Percentiles rank a stretch among this genome's conserved stretches.
phyloP scores from a whole-genome alignment of 805 yeast species.

The Ogataea ganodermae region DNA sequence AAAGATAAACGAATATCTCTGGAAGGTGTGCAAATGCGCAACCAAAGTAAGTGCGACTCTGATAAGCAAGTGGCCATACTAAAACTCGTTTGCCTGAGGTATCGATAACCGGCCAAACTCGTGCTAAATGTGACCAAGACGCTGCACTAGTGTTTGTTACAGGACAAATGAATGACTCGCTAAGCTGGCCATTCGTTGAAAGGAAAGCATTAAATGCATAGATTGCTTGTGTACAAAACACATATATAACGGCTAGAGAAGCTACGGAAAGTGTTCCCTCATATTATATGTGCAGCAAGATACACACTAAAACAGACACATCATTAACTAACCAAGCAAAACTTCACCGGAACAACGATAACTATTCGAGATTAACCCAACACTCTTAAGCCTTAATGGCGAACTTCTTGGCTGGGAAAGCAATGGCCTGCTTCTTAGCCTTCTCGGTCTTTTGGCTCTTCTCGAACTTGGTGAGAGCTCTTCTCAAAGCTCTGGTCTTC shows the following conservation, averaged over 20 bases:
- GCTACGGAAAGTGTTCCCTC: constrained; percentile 3
- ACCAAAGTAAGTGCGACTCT: no score
- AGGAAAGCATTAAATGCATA: constrained; percentile 12
- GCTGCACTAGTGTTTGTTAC: no score
- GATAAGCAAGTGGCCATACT: no score
- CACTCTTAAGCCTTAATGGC: constrained; percentile 92
- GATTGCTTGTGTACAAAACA: constrained; percentile 8
- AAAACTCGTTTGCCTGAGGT: no score
- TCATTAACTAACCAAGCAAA: constrained; percentile 12
- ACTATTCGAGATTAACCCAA: constrained; percentile 5
- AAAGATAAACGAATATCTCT: no score
- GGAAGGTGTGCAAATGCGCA: no score
- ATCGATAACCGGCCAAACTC: no score
- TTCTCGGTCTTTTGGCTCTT: constrained; percentile 78
- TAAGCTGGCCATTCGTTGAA: no score
- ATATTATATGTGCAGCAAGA: constrained; percentile 6
- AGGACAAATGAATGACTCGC: no score
- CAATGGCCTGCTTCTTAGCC: constrained; percentile 88
- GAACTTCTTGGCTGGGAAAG: constrained; percentile 98
- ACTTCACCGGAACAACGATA: constrained; percentile 15
- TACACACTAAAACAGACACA: constrained; percentile 11
- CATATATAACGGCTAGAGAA: constrained; percentile 6
- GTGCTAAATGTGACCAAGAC: no score
- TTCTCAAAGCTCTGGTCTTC: constrained; percentile 99
- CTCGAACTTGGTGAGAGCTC: constrained; percentile 89